Base-by-base conservation (phyloP, 2,329 filamentous ascomycete genomes). In the Paecilomyces dactylethromorphus region DNA sequence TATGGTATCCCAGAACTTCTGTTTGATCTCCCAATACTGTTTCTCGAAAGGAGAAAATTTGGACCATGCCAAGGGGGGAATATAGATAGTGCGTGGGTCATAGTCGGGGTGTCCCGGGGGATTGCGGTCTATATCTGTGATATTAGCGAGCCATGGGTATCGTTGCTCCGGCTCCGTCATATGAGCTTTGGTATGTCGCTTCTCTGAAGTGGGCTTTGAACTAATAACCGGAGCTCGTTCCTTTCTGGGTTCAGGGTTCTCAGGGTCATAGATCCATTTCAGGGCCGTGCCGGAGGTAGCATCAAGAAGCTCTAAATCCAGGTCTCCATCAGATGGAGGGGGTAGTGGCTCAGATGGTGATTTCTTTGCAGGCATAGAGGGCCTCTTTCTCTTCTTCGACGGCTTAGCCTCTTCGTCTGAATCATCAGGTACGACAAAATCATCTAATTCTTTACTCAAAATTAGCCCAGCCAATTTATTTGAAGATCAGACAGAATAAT, bases 21-120 rank as follows among this genome's bases (percentile, higher is more conserved):
- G 90, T 78, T 99, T 99, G 74, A 99, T 97, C 69, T 96, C 91
- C 94, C 94, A 99, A 73, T 99, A 99, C 71, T 99, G 94, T 74
- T 92, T 95, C 76, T 99, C 94, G 64, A 99, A 99, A 0, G 93
- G 85, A 0, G 92, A 95, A 71, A 99, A 97, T 26, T 89, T 87
- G 31, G 78, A 77, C 87, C 88, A 96, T 0, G 91, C 91, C 33
- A 81, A 71, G 0, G 91, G 89, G 0, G 94, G 94, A 33, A 99
- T 89, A 73, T 88, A 96, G n/a, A 99, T 83, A 0, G 92, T 95
- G 21, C 91, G 84, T 8, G 91, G 91, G 67, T 99, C 92, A 67
- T 93, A 96, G 58, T 99, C 93, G 0, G 92, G 88, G 72, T 97
- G 86, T 10, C 84, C 87, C 0, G 85, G 84, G 0, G 87, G 83